Conservation (phyloP, 148 eudicot species). For the Salicornia ramosissima region DNA sequence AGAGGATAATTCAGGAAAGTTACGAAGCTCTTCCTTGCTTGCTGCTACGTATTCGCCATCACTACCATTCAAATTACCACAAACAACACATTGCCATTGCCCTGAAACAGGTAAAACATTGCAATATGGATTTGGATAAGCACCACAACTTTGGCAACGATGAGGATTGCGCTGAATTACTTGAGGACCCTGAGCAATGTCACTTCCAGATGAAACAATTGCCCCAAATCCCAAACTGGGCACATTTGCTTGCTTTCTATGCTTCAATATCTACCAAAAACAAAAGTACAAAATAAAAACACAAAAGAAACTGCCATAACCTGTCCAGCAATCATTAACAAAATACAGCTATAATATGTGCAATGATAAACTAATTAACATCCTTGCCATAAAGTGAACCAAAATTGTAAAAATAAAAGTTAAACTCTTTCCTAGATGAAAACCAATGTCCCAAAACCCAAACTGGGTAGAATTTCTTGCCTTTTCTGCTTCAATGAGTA, state of each 20-base stretch:
- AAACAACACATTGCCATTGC: conserved; percentile 92
- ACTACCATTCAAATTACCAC: conserved; percentile 72
- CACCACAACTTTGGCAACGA: conserved; percentile 78
- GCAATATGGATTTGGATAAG: conserved; percentile 84
- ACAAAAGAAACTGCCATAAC: not conserved
- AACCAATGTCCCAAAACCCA: not conserved
- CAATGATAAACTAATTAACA: not conserved
- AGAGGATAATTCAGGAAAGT: conserved; percentile 69
- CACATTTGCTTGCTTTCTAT: conserved; percentile 69
- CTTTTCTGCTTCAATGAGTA: not conserved
- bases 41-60: conserved; percentile 84
- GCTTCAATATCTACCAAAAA: conserved; percentile 58
- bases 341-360: not conserved
- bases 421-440: no score
- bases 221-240: conserved; percentile 89
- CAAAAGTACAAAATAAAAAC: not conserved
- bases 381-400: not conserved
- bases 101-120: conserved; percentile 78
- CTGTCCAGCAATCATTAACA: not conserved
- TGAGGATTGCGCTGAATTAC: conserved; percentile 33
- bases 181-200: conserved; percentile 65
- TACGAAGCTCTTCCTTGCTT: conserved; percentile 72
- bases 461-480: not conserved
- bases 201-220: conserved; percentile 75
- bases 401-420: not conserved